Evolutionary conservation across 225 moss, liverwort and hornwort species (phyloP).

Genomic region (Pseudoscleropodium purum): DNA sequence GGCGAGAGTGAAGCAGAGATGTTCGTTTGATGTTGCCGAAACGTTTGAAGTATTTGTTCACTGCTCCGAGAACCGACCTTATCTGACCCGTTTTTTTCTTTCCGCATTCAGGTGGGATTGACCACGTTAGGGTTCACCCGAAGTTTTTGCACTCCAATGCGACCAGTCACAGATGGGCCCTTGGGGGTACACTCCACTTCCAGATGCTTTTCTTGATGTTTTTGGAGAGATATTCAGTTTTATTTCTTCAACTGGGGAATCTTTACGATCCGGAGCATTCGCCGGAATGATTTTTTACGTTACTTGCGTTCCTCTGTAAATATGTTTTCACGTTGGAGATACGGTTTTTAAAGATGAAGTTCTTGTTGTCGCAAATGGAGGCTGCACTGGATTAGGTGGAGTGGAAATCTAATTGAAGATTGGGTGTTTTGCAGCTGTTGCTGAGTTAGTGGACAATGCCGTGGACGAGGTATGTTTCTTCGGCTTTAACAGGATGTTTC

Average conservation of each 20-base stretch:
- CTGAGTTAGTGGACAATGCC: conserved; percentile 78
- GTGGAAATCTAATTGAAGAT: not conserved
- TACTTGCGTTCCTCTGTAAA: not conserved
- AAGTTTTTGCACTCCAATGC: conserved; percentile 91
- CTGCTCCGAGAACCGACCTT: not conserved
- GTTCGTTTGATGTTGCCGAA: not conserved
- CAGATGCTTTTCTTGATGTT: not conserved
- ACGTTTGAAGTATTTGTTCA: not conserved
- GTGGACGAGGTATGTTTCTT: conserved; percentile 53
- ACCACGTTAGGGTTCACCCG: conserved; percentile 84
- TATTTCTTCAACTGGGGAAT: not conserved
- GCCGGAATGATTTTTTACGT: not conserved
- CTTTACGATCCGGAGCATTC: not conserved
- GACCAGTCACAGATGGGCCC: conserved; percentile 85
- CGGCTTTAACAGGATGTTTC: not conserved
- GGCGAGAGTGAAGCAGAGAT: not conserved
- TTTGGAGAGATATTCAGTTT: not conserved
- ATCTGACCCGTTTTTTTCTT: not conserved
- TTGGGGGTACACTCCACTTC: conserved; percentile 40
- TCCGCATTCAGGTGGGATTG: conserved; percentile 50
- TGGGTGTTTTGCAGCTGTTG: conserved; percentile 44
- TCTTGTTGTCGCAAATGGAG: not conserved
- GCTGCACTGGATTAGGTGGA: not conserved
- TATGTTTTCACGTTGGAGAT: not conserved
- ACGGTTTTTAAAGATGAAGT: not conserved